Base-by-base conservation (phyloP, 768 basidiomycete species). In the Hydnomerulius pinastri region DNA sequence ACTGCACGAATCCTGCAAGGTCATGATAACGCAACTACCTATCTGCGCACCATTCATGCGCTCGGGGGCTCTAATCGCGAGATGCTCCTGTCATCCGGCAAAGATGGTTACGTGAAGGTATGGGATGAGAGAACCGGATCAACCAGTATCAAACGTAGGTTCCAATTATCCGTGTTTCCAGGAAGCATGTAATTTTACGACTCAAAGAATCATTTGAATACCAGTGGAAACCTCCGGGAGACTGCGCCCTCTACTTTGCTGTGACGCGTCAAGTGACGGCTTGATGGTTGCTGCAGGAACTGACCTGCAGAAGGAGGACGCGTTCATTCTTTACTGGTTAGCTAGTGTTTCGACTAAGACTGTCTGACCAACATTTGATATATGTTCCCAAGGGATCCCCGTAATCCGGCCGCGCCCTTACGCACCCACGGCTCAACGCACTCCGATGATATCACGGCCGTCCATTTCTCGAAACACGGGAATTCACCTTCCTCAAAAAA, bases 361-460 rank as follows among this genome's bases (percentile, higher is more conserved):
- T 7, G 18, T 42, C 32, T 21, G 58, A 49, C 33, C 32, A 37
- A n/a, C 41, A 21, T 3, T 20, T 49, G 11, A 45, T n/a, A n/a
- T n/a, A 40, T 50, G 13, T 25, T 38, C 50, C 39, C 21, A 61
- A 93, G 92, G 91, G 94, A 98, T 66, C 86, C 87, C 17, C 82
- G 94, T n/a, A 81, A 83, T 46, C 83, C 92, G 9, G 76, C 73
- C 2, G 75, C 79, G 1, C 87, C 87, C 4, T 63, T 92, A 2
- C 82, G 90, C 27, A 75, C 73, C n/a, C 93, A 97, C 67, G 73
- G 81, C 4, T 90, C 88, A 3, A 92, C 92, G 0, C 94, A 98
- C 62, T 95, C 93, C 3, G 94, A 98, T 67, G 94, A 98, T 62
- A 82, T 98, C 49, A 96, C 94, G 0, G 75, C 81, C 4, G 67